Base-by-base conservation (phyloP, 2,329 filamentous ascomycete species). In the Biscogniauxia mediterranea region DNA sequence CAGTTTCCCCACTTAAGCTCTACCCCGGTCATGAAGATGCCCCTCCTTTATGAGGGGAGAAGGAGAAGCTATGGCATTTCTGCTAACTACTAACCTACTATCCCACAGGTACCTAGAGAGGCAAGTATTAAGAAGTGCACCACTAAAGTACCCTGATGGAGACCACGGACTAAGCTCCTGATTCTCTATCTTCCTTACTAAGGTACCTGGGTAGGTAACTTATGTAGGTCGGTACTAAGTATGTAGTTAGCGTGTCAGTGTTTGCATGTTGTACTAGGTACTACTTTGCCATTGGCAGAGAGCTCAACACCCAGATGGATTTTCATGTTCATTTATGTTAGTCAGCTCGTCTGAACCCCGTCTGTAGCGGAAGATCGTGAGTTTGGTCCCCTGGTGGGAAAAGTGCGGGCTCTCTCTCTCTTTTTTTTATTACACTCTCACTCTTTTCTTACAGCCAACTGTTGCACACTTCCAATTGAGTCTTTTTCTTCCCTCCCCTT, bases 301-400 rank as follows among this genome's bases (percentile, higher is more conserved):
- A 46, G 38, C 13, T 46, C 15, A n/a, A 6, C 38, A 46, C 38
- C 13, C 38, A 6, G 38, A n/a, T 17, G 2, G 38, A n/a, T 17
- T 46, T 17, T 15, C 38, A 46, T 46, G 17, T 9, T 9, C 32
- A 38, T 15, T 11, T 17, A 46, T 4, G 38, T 46, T 46, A 46
- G 38, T 46, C 6, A 46, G 38, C 38, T 46, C 17, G 5, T 28
- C 23, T 32, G 52, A 28, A 25, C 13, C 38, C 54, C 54, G 42
- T 56, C 38, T n/a, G 54, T n/a, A 52, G 19, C 20, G 62, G 64
- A 66, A 64, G 64, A 68, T 68, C 66, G 66, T 68, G 66, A 68
- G 66, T 68, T 68, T 68, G 63, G 61, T 59, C 65, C 59, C 64
- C 65, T 67, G 65, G 65, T 63, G 61, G 64, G 60, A 61, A 61